Percentiles rank a stretch among this genome's conserved stretches.
phyloP scores from a whole-genome alignment of 352 stramenopile species.

The Globisporangium viniferum region DNA sequence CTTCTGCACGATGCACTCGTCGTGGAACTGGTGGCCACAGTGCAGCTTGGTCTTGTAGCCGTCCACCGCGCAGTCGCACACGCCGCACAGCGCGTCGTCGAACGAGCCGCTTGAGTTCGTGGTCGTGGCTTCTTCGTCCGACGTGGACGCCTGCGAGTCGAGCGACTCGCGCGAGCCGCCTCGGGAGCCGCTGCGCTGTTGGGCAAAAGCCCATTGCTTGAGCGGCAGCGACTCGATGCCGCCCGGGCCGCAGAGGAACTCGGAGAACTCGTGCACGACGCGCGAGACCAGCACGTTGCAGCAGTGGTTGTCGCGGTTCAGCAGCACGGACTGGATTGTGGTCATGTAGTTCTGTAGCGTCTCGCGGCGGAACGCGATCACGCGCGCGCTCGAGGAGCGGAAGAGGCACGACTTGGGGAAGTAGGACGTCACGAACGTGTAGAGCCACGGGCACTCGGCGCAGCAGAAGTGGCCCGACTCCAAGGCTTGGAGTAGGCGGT shows the following conservation, averaged over 20 bases:
- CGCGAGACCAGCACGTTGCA: constrained; percentile 27
- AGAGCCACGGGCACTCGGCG: constrained; percentile 49
- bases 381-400: constrained; percentile 22
- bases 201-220: constrained; percentile 28
- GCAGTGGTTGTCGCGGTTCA: constrained; percentile 35
- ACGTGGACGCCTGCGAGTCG: constrained; percentile 21
- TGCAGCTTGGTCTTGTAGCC: constrained; percentile 24
- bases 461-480: constrained; percentile 41
- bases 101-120: constrained; percentile 1
- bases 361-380: constrained; percentile 32
- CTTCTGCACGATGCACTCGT: constrained; percentile 41
- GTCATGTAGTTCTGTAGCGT: constrained; percentile 36
- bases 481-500: constrained; percentile 28
- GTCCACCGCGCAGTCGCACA: constrained; percentile 20
- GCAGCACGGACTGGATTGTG: constrained; percentile 26
- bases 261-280: constrained; percentile 25
- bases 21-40: constrained; percentile 48
- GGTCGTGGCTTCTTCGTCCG: constrained; percentile 19
- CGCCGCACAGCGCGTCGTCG: constrained; percentile 13
- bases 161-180: constrained; percentile 14
- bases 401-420: constrained; percentile 42
- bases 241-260: constrained; percentile 22
- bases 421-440: constrained; percentile 46
- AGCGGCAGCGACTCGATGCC: constrained; percentile 19
- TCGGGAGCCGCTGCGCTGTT: constrained; percentile 13